A percentile compares a stretch with the other conserved stretches of the same genome.
These are phyloP conservation scores for Wickerhamiella musiphila DNA, from an alignment of 805 yeast genomes.

Conservation along the genomic window DNA sequence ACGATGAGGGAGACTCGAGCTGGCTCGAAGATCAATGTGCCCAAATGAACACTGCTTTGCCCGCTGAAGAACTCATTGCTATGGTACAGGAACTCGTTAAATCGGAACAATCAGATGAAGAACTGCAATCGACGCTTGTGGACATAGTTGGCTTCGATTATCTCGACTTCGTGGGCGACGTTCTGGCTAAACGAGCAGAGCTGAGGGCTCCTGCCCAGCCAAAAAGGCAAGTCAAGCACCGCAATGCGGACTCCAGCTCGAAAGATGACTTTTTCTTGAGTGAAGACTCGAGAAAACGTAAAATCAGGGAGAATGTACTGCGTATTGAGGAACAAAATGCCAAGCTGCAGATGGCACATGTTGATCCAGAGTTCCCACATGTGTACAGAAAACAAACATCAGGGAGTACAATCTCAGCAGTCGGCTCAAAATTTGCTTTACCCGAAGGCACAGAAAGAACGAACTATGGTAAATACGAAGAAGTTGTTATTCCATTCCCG, in stretches of 20 bases:
- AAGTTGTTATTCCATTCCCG: conserved; percentile 54
- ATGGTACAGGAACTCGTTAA: conserved; percentile 15
- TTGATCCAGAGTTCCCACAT: conserved; percentile 57
- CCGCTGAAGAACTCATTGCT: conserved; percentile 5
- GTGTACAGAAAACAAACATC: conserved; percentile 60
- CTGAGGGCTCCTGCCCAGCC: conserved; percentile 2
- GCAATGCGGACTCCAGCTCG: conserved; percentile 17
- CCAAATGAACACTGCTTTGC: conserved; percentile 4
- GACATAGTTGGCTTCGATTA: conserved; percentile 78
- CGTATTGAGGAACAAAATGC: conserved; percentile 11
- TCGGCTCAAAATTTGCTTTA: conserved; percentile 63
- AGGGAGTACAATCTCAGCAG: conserved; percentile 51
- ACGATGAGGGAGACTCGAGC: conserved; percentile 1
- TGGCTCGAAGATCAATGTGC: conserved; percentile 7
- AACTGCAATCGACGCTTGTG: conserved; percentile 51
- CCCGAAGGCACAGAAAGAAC: conserved; percentile 58
- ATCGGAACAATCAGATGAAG: conserved; percentile 32
- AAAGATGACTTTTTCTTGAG: conserved; percentile 13
- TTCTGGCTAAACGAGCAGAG: conserved; percentile 28
- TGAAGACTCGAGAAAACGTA: conserved; percentile 8
- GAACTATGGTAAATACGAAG: conserved; percentile 41
- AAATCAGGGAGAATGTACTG: conserved; percentile 8
- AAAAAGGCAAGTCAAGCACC: too few relatives aligned
- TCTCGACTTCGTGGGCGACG: conserved; percentile 54
- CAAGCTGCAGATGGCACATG: conserved; percentile 17